These are phyloP conservation scores for Hemisphaericaspora nanyangensis DNA, from an alignment of 805 yeast genomes.

Conservation along the genomic window DNA sequence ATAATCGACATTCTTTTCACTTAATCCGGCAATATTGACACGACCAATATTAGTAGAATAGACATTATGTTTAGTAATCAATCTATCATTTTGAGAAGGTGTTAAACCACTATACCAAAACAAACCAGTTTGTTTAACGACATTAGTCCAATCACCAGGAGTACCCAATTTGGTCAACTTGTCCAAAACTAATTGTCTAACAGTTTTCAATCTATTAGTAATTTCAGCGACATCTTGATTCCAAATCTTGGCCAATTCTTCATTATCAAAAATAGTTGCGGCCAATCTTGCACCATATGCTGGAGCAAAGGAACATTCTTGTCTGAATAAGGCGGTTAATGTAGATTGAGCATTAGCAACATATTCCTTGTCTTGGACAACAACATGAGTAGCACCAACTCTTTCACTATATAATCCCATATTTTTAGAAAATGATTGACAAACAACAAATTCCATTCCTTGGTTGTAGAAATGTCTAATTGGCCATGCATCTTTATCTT, in stretches of 20 bases:
- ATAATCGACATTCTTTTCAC: constrained; percentile 33
- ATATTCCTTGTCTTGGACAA: constrained; percentile 15
- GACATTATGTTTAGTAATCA: constrained; percentile 33
- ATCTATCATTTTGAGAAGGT: constrained; percentile 25
- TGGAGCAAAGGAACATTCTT: constrained; percentile 45
- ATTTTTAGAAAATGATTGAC: constrained; percentile 40
- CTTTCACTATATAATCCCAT: constrained; percentile 41
- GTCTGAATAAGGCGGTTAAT: constrained; percentile 31
- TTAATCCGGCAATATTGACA: constrained; percentile 44
- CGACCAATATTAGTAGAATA: constrained; percentile 38
- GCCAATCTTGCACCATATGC: constrained; percentile 45
- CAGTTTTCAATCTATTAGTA: constrained; percentile 25
- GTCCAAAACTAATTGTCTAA: constrained; percentile 26
- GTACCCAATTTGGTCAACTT: constrained; percentile 31
- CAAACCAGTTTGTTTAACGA: constrained; percentile 36
- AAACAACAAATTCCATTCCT: constrained; percentile 40
- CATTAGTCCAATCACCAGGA: constrained; percentile 42
- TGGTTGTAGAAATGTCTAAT: constrained; percentile 29
- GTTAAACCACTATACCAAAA: constrained; percentile 44
- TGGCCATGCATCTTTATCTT: constrained; percentile 49
- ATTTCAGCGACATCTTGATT: constrained; percentile 30
- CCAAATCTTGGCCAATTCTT: constrained; percentile 28
- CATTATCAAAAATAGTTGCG: constrained; percentile 22
- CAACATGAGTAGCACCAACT: constrained; percentile 35
- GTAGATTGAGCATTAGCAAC: constrained; percentile 16